Evolutionary conservation across 805 yeast genomes (phyloP).

Genomic region (Lachancea sp.): DNA sequence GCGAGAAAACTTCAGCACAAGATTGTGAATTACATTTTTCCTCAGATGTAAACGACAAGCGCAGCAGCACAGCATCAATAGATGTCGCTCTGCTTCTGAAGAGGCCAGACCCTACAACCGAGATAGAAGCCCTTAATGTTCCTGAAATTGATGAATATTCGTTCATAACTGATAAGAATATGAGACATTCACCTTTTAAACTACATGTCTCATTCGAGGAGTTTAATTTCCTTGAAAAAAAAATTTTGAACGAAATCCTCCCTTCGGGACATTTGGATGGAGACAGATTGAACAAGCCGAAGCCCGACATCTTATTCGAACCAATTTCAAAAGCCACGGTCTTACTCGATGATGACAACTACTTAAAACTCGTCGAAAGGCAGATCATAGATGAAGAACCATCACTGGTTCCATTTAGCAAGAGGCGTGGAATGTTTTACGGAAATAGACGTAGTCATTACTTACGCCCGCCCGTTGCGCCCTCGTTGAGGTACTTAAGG

Average conservation of each 20-base stretch:
- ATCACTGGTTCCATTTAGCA: constrained; percentile 30
- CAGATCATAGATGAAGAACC: constrained; percentile 40
- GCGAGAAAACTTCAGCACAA: not conserved
- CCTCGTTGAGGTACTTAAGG: constrained; percentile 72
- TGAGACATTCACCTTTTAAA: constrained; percentile 29
- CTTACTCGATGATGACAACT: constrained; percentile 58
- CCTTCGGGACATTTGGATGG: constrained; percentile 25
- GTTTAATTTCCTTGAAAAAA: constrained; percentile 30
- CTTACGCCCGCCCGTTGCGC: constrained; percentile 87
- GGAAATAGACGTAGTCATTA: constrained; percentile 51
- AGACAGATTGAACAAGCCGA: constrained; percentile 26
- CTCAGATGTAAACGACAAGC: not conserved
- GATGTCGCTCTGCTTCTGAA: constrained; percentile 34
- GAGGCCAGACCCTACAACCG: constrained; percentile 27
- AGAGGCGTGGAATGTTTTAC: constrained; percentile 40
- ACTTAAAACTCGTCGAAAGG: constrained; percentile 50
- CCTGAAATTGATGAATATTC: constrained; percentile 33
- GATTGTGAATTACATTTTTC: not conserved
- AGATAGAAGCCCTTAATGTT: constrained; percentile 9
- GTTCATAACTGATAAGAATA: constrained; percentile 11
- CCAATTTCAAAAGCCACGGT: constrained; percentile 62
- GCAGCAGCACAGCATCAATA: constrained; percentile 24
- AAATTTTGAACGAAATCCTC: constrained; percentile 32
- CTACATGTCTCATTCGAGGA: constrained; percentile 29
- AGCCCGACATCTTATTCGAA: constrained; percentile 33